Conservation (phyloP, 2,329 filamentous ascomycete species). For the Graphiopsis chlorocephala region DNA sequence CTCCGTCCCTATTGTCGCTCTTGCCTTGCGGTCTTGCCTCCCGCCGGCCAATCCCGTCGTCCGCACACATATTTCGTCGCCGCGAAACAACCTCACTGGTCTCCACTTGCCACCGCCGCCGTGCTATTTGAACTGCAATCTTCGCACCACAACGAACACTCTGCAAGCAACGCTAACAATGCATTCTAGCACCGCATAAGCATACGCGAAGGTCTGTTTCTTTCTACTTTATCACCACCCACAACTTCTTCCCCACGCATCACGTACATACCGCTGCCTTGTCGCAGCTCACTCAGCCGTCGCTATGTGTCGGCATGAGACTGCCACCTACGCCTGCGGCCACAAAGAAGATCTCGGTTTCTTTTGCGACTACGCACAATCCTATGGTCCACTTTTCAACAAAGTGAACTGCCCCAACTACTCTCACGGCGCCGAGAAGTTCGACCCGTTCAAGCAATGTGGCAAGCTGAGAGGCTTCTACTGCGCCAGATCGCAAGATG, state of each 20-base stretch:
- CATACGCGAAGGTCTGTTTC: not conserved
- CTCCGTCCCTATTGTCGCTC: not conserved
- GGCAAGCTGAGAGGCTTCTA: conserved; percentile 19
- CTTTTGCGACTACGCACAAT: conserved; percentile 14
- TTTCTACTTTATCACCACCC: not conserved
- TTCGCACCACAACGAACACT: not conserved
- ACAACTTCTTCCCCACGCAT: not conserved
- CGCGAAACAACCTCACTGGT: not conserved
- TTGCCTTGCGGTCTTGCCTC: not conserved
- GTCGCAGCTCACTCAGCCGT: not conserved
- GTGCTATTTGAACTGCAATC: not conserved
- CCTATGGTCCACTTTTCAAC: conserved; percentile 15
- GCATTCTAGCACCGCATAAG: not conserved
- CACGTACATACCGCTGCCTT: not conserved
- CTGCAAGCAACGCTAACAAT: not conserved
- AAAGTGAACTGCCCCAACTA: conserved; percentile 18
- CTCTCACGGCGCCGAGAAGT: not conserved
- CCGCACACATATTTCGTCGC: not conserved
- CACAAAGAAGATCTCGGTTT: conserved; percentile 19
- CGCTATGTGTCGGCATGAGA: conserved; percentile 30
- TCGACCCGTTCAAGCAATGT: conserved; percentile 1
- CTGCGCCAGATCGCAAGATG: conserved; percentile 17
- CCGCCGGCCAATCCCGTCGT: not conserved
- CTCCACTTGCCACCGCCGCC: not conserved
- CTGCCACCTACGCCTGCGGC: conserved; percentile 25